Evolutionary conservation across 176 grass and related monocot species (phyloP), one percentile per base, ranked within the genome.

Genomic region (Saccharum spontaneum): DNA sequence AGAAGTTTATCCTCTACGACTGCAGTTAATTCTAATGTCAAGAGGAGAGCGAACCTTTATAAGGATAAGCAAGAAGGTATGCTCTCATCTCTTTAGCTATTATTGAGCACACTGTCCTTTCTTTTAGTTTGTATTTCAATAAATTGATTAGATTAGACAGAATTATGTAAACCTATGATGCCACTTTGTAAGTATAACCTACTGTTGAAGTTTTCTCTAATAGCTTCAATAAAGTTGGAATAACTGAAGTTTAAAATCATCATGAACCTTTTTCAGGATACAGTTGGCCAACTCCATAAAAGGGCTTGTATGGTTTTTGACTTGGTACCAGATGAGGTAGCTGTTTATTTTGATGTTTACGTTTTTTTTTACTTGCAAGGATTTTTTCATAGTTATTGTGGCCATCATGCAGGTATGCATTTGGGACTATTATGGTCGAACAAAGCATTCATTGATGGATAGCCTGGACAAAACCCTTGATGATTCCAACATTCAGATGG

Each of bases 41-140:
- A 94, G 94, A 94, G 91, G 79, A 73, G 97, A 99, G 68, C 80
- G 85, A 78, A 94, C 91, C 76, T 72, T 99, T 68, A 89, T 97
- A 85, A 92, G 94, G 86, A 99, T 99, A 91, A 99, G 97, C 94
- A 99, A 99, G 79, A 99, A 92, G 94, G 97, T 94, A 52, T 46
- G 67, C n/a, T 86, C 18, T 81, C 50, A 79, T 67, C 40, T 80
- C 64, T 63, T 62, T 81, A 48, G 30, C 68, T 72, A 63, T 39
- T 79, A 5, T 49, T 62, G 10, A 75, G 74, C 61, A 79, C 13
- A 76, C 52, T 40, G 54, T 41, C 43, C n/a, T 74, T 31, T 34
- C 14, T 69, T 82, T 86, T 64, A 16, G 18, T 82, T 77, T 84
- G 76, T 38, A 72, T 73, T 55, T 84, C 41, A 37, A 28, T 65